Evolutionary conservation across 179 eudicot species (phyloP), one percentile per base, ranked within the genome.

Genomic region (Silene noctiflora): DNA sequence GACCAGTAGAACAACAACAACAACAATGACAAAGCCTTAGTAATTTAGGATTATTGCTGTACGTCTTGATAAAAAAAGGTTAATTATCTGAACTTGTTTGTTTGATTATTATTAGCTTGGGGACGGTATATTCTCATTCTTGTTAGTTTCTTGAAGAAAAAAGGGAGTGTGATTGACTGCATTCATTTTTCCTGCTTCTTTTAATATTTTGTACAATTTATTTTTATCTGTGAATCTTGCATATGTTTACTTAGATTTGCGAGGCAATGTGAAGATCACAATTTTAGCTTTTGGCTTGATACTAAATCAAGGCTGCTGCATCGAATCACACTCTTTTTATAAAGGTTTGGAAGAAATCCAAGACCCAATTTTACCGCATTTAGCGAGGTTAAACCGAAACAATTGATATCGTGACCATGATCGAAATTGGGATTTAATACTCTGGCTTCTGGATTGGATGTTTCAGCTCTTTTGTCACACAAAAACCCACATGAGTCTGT

Each of bases 251-350:
- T 78, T 86, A 96, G 90, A 88, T 87, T 72, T 86, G 63, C 85
- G 94, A 89, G 72, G 90, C 91, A 71, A 80, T 87, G 75, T 85
- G 88, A 89, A 92, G 86, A 86, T 90, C 85, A 87, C 88, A 83
- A 83, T 72, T 88, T 90, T 46, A 9, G 14, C 53, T 46, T 46
- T 46, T 46, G 53, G 53, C 53, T 1, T 46, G 13, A 13, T 46
- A 46, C 4, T 46, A 11, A 46, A 46, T 46, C 53, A 46, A 46
- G 53, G 53, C 53, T 46, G 53, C 13, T 0, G 4, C 53, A 13
- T 46, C 53, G 2, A 46, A 46, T 46, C 16, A 13, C 14, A 46
- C 53, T 46, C 53, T 0, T 46, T 46, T 4, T 33, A 46, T 11
- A 46, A 13, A 46, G 53, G 16, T 46, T 10, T 46, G 13, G 16